These are phyloP conservation scores for Blastobotrys apis DNA, from an alignment of 1,139 yeast genomes.

Conservation along the genomic window DNA sequence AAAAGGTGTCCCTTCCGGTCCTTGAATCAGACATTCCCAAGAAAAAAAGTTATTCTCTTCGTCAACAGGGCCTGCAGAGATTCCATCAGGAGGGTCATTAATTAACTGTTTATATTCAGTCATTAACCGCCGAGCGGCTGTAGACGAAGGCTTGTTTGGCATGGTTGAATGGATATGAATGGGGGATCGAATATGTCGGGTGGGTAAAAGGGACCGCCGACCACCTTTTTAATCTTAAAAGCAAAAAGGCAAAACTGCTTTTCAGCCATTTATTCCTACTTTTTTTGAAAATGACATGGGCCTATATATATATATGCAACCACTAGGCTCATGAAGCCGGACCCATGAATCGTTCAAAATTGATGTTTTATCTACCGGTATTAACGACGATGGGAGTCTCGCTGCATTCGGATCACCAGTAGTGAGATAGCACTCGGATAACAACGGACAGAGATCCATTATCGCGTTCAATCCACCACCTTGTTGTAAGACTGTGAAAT, in stretches of 20 bases:
- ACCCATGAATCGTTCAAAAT: neutral
- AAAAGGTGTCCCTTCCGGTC: slow-evolving; percentile 90
- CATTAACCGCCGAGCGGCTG: slow-evolving; percentile 75
- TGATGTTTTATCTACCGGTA: neutral
- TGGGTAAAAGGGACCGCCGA: neutral
- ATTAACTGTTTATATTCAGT: slow-evolving; percentile 85
- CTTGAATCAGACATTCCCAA: slow-evolving; percentile 91
- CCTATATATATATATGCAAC: too few species aligned
- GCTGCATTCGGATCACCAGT: neutral
- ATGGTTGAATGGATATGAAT: neutral
- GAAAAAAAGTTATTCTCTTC: slow-evolving; percentile 70
- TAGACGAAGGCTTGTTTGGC: neutral
- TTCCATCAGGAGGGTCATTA: slow-evolving; percentile 90
- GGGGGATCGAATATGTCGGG: neutral
- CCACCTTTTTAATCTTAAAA: neutral
- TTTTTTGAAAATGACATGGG: too few species aligned
- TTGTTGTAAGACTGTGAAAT: slow-evolving; percentile 1
- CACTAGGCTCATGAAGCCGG: neutral
- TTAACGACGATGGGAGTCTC: neutral
- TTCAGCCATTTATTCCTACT: too few species aligned
- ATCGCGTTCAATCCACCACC: neutral
- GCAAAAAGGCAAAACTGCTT: too few species aligned
- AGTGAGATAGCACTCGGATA: slow-evolving; percentile 2
- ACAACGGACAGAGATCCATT: slow-evolving; percentile 8
- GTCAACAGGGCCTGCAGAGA: slow-evolving; percentile 82